Evolutionary conservation across 805 yeast species (phyloP).

Genomic region (Phaffomyces antillensis): DNA sequence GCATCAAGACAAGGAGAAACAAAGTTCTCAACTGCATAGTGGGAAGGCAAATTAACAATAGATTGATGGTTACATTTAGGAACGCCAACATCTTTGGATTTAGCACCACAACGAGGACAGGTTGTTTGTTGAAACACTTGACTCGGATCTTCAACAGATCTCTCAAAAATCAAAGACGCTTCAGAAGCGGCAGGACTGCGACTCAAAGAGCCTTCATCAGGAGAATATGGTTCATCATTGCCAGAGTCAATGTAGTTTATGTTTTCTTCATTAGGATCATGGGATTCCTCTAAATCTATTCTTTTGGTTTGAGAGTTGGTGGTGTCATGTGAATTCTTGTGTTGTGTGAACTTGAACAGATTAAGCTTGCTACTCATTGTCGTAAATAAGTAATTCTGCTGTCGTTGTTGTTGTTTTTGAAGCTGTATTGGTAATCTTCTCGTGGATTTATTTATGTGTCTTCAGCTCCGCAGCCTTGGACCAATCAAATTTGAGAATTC

Average conservation of each 20-base stretch:
- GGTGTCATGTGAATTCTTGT: background rate
- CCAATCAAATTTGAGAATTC: background rate
- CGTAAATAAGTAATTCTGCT: too few species aligned
- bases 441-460: background rate
- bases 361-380: constrained; percentile 7
- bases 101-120: constrained; percentile 23
- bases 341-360: constrained; percentile 9
- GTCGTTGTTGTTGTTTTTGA: too few species aligned
- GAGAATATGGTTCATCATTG: constrained; percentile 7
- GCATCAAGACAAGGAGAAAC: constrained; percentile 84
- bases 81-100: constrained; percentile 12
- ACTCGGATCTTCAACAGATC: constrained; percentile 56
- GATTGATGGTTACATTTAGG: constrained; percentile 24
- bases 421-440: background rate
- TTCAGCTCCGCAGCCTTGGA: background rate
- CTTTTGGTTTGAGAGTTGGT: too few species aligned
- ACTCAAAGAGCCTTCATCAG: background rate
- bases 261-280: constrained; percentile 2
- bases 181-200: constrained; percentile 4
- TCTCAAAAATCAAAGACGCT: constrained; percentile 43
- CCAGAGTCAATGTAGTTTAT: constrained; percentile 8
- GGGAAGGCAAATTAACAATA: constrained; percentile 28
- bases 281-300: background rate
- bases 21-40: constrained; percentile 49
- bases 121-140: constrained; percentile 19